Conservation (phyloP, 2,329 filamentous ascomycete species). For the Alternaria hordeiaustralica region DNA sequence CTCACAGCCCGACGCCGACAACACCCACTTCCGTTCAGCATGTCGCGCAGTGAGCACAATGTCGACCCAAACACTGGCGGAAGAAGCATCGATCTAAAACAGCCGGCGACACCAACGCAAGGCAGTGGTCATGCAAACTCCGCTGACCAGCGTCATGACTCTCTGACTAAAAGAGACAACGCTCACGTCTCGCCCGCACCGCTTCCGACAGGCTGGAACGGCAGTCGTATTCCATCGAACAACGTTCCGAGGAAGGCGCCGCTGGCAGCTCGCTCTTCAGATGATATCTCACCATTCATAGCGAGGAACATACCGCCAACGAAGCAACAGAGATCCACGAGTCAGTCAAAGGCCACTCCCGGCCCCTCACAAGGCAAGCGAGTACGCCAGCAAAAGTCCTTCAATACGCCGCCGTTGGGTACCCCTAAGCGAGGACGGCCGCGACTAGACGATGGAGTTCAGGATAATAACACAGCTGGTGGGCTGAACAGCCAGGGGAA, state of each 20-base stretch:
- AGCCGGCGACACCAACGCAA: not conserved
- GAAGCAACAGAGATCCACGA: not conserved
- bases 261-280: not conserved
- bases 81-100: not conserved
- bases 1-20: not conserved
- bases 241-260: constrained; percentile 6
- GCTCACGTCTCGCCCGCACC: not conserved
- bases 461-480: not conserved
- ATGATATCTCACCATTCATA: not conserved
- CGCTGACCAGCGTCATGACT: not conserved
- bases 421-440: not conserved
- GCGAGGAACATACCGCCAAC: not conserved
- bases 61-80: not conserved
- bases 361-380: not conserved
- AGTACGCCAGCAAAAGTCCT: not conserved
- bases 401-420: not conserved
- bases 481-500: not conserved
- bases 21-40: not conserved
- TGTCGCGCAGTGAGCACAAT: not conserved
- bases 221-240: not conserved
- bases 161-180: not conserved
- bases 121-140: too few species aligned
- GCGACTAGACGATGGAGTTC: not conserved
- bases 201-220: not conserved
- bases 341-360: not conserved